These are phyloP conservation scores for Margaritispora aquatica DNA, from an alignment of 495 filamentous ascomycete genomes.

Conservation along the genomic window DNA sequence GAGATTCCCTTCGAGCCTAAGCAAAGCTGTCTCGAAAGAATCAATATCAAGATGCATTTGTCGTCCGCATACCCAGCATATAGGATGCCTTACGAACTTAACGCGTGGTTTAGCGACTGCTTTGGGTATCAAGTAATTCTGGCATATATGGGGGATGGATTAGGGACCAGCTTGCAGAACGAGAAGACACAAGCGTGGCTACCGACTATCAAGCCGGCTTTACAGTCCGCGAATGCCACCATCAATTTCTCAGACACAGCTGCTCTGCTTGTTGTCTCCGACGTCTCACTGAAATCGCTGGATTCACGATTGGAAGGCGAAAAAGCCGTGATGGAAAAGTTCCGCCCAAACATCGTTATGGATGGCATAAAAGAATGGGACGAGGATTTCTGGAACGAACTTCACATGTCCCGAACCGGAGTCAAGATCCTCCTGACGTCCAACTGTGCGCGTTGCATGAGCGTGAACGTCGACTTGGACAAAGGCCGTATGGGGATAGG, in stretches of 20 bases:
- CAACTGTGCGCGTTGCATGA: conserved; percentile 72
- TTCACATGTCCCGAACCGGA: conserved; percentile 7
- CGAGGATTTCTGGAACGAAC: conserved; percentile 79
- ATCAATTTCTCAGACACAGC: conserved; percentile 77
- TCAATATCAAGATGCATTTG: conserved; percentile 54
- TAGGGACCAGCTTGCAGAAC: not conserved
- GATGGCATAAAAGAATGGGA: conserved; percentile 59
- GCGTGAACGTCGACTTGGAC: conserved; percentile 75
- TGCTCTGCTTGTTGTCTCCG: conserved; percentile 64
- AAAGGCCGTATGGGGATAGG: conserved; percentile 62
- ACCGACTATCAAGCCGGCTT: not conserved
- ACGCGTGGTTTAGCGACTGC: conserved; percentile 67
- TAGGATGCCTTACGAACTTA: conserved; percentile 58
- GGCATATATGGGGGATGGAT: conserved; percentile 54
- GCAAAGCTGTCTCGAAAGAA: conserved; percentile 34
- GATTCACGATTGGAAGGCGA: conserved; percentile 43
- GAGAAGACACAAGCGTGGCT: conserved; percentile 5
- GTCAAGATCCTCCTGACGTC: conserved; percentile 53
- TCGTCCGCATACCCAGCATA: conserved; percentile 53
- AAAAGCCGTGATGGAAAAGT: conserved; percentile 67
- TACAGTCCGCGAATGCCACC: conserved; percentile 4
- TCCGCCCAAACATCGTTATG: conserved; percentile 81
- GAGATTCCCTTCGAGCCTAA: conserved; percentile 57
- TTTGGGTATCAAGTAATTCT: conserved; percentile 62
- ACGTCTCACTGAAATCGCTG: conserved; percentile 61